phyloP scores from a whole-genome alignment of 116 monocot genomes.

The Papilionanthe hybrid region DNA sequence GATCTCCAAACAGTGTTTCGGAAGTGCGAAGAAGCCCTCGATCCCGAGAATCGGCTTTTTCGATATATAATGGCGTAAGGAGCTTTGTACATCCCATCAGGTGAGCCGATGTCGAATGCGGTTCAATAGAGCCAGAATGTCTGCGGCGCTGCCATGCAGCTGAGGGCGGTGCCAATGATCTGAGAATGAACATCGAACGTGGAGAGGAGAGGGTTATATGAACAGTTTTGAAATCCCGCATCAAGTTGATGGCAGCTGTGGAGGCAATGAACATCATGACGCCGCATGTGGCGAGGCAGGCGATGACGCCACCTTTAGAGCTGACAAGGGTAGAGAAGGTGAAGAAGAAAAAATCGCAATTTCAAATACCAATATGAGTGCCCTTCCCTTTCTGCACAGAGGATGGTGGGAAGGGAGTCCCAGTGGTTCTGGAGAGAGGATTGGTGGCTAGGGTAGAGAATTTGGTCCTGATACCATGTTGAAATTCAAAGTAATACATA shows the following conservation, averaged over 20 bases:
- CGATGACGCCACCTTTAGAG: constrained; percentile 74
- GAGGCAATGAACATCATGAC: constrained; percentile 92
- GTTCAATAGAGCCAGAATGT: constrained; percentile 88
- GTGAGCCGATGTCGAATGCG: constrained; percentile 68
- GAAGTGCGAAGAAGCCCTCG: constrained; percentile 77
- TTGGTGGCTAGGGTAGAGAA: no score
- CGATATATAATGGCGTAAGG: constrained; percentile 81
- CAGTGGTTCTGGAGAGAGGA: no score
- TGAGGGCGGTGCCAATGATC: constrained; percentile 64
- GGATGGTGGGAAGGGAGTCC: no score
- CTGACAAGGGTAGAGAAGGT: constrained; percentile 67
- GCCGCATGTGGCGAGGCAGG: constrained; percentile 79
- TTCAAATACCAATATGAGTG: no score
- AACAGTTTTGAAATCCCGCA: constrained; percentile 92
- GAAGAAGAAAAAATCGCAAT: constrained; percentile 26
- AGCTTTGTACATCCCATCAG: constrained; percentile 72
- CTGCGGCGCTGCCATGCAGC: constrained; percentile 71
- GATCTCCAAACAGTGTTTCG: constrained; percentile 66
- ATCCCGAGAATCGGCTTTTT: constrained; percentile 82
- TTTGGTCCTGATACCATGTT: no score
- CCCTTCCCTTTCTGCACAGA: no score
- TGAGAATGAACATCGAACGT: constrained; percentile 84
- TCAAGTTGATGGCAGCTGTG: constrained; percentile 59
- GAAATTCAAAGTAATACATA: no score
- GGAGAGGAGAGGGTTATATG: constrained; percentile 73